These are phyloP conservation scores for Solanum hybrid DNA, from an alignment of 305 asterid species.

Conservation along the genomic window DNA sequence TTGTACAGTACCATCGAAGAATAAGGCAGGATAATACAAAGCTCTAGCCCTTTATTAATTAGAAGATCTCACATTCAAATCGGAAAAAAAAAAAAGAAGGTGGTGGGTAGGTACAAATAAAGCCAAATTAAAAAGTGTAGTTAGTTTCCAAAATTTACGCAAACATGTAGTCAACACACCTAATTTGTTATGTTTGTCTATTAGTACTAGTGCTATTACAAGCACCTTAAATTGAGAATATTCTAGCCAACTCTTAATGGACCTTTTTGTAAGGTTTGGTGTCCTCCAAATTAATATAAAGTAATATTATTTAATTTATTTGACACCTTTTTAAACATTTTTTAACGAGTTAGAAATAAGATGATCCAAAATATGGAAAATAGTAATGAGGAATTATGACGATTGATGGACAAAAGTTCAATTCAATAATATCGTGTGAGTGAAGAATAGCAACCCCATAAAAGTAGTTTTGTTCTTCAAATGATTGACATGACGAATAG, in stretches of 20 bases:
- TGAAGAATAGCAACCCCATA: not conserved
- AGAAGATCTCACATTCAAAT: not conserved
- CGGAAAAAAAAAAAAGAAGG: fast-evolving
- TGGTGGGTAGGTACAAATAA: not conserved
- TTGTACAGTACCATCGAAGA: not conserved
- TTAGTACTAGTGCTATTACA: not conserved
- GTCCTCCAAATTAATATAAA: not conserved
- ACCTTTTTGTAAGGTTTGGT: not conserved
- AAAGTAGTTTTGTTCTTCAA: too few species aligned
- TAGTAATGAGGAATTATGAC: not conserved
- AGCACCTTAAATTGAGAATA: not conserved
- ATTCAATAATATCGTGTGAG: not conserved
- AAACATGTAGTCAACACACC: slow-evolving; percentile 1
- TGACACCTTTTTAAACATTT: not conserved
- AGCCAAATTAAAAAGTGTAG: not conserved
- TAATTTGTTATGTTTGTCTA: not conserved
- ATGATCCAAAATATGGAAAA: not conserved
- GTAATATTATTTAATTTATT: not conserved
- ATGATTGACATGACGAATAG: not conserved
- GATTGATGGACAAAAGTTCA: not conserved
- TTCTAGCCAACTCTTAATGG: not conserved
- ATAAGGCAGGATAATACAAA: not conserved
- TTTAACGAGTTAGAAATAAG: not conserved
- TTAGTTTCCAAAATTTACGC: not conserved
- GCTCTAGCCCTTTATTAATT: not conserved